Conservation (phyloP, 1,139 yeast genomes). For the Kodamaea arcana region DNA sequence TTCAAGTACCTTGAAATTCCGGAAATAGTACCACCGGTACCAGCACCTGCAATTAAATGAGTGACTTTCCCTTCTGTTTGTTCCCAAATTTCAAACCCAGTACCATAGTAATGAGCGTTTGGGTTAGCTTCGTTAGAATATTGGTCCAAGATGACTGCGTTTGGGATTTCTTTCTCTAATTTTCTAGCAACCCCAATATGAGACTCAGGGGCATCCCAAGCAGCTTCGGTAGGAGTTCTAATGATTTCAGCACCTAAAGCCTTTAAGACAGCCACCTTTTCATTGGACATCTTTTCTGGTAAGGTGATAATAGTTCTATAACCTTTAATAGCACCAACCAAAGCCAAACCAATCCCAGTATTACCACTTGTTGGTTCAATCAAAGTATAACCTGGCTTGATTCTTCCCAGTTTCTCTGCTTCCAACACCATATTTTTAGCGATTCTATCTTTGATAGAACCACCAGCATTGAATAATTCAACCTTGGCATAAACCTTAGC, state of each 20-base stretch:
- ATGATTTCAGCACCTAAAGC: constrained; percentile 90
- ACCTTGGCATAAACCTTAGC: constrained; percentile 57
- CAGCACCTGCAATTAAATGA: constrained; percentile 85
- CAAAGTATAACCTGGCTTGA: constrained; percentile 81
- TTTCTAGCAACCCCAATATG: constrained; percentile 87
- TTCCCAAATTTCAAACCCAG: constrained; percentile 84
- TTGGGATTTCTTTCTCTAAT: constrained; percentile 79
- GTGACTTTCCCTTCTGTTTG: constrained; percentile 72
- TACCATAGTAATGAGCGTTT: constrained; percentile 77
- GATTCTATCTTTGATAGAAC: constrained; percentile 66
- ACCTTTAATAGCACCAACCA: constrained; percentile 83
- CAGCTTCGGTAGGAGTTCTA: constrained; percentile 90
- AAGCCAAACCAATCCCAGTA: constrained; percentile 86
- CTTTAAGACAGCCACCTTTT: constrained; percentile 81
- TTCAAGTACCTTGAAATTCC: constrained; percentile 78
- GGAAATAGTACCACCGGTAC: constrained; percentile 81
- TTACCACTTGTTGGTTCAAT: constrained; percentile 90
- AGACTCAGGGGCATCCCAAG: constrained; percentile 90
- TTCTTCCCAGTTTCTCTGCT: constrained; percentile 74
- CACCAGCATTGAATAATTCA: constrained; percentile 67
- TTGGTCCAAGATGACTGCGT: constrained; percentile 82
- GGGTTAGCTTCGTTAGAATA: constrained; percentile 79
- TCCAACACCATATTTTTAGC: constrained; percentile 71
- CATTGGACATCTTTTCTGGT: constrained; percentile 92
- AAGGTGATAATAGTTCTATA: constrained; percentile 84